phyloP scores from a whole-genome alignment of 2,329 filamentous ascomycete species.

The Rhynchosporium graminicola region DNA sequence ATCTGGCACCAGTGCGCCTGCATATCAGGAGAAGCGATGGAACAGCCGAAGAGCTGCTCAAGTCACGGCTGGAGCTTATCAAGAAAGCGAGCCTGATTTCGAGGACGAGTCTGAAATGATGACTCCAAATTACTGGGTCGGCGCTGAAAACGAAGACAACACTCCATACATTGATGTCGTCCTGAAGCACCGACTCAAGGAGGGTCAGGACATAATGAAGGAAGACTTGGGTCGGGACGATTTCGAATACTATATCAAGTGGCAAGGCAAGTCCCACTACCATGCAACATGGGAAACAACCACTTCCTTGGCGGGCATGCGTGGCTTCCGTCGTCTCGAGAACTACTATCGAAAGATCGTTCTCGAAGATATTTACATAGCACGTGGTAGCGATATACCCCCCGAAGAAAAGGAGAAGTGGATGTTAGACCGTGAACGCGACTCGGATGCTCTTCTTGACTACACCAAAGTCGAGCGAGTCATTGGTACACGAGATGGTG shows the following conservation, averaged over 20 bases:
- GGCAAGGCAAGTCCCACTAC: constrained; percentile 92
- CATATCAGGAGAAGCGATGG: constrained; percentile 83
- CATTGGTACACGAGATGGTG: constrained; percentile 78
- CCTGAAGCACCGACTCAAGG: constrained; percentile 79
- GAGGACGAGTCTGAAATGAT: constrained; percentile 64
- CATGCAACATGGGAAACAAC: constrained; percentile 94
- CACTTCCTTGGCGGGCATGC: constrained; percentile 71
- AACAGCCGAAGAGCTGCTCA: constrained; percentile 83
- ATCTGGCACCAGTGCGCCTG: constrained; percentile 62
- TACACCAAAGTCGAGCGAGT: constrained; percentile 92
- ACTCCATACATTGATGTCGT: constrained; percentile 88
- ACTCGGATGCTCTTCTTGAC: constrained; percentile 84
- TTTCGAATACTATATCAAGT: constrained; percentile 93
- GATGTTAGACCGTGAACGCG: constrained; percentile 90
- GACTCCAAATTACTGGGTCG: constrained; percentile 70
- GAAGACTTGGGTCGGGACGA: constrained; percentile 65
- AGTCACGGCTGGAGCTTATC: constrained; percentile 61
- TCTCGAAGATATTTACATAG: constrained; percentile 75
- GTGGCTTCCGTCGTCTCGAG: constrained; percentile 85
- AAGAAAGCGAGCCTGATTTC: constrained; percentile 66
- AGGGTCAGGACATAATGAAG: constrained; percentile 59
- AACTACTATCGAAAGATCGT: constrained; percentile 91
- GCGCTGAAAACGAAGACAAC: constrained; percentile 70
- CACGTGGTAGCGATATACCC: constrained; percentile 71
- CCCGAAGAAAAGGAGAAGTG: constrained; percentile 91